Evolutionary conservation across 345 rosid species (phyloP).

Genomic region (Sonneratia caseolaris): DNA sequence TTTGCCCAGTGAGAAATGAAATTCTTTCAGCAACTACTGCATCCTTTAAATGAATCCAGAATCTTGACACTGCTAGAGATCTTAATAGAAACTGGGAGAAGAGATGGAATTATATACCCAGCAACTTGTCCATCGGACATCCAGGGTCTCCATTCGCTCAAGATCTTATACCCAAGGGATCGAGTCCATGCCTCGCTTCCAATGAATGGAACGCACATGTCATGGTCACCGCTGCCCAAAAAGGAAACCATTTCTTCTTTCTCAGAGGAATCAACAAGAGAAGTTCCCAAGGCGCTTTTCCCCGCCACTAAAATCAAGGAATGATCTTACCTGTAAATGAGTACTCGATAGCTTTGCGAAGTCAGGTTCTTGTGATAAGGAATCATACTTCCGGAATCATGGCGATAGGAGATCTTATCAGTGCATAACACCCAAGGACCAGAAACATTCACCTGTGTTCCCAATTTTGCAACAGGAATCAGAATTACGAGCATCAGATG

Average conservation of each 20-base stretch:
- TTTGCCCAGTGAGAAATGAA: neutral
- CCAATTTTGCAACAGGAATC: neutral
- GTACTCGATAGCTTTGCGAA: conserved; percentile 34
- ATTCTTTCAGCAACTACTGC: neutral
- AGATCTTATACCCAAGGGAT: conserved; percentile 57
- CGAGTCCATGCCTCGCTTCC: conserved; percentile 90
- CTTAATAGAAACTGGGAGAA: neutral
- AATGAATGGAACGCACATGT: conserved; percentile 86
- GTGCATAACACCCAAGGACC: conserved; percentile 48
- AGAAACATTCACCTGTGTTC: conserved; percentile 13
- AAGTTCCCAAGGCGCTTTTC: neutral
- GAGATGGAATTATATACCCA: conserved; percentile 35
- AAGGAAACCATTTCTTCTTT: neutral
- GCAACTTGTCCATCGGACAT: conserved; percentile 47
- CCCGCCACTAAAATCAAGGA: neutral
- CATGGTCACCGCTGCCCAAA: conserved; percentile 73
- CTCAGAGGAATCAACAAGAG: neutral
- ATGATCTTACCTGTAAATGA: conserved; percentile 37
- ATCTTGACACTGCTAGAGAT: neutral
- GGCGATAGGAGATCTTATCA: conserved; percentile 8
- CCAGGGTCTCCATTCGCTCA: conserved; percentile 89
- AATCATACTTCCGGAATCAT: conserved; percentile 36
- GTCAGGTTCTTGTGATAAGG: conserved; percentile 38
- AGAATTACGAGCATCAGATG: neutral
- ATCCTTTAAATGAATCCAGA: neutral